Base-by-base conservation (phyloP, 2,329 filamentous ascomycete species). In the Colletotrichum sp. region DNA sequence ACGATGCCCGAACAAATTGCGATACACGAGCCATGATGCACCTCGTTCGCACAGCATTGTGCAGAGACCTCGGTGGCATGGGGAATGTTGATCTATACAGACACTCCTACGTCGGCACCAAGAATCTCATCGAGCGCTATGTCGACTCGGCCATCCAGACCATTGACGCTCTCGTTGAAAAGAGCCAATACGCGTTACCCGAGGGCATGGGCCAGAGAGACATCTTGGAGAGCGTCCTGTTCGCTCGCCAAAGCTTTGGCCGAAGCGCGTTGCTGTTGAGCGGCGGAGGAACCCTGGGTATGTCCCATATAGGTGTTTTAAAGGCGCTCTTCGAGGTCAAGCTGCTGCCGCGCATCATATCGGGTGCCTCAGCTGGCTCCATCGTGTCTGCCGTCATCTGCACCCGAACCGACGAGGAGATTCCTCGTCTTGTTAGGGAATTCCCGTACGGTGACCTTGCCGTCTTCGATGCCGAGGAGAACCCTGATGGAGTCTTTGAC, bases 271-370 rank as follows among this genome's bases (percentile, higher is more conserved):
- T 98, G 66, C 87, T 97, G 12, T 87, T 98, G 12, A 97, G 95
- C 6, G 96, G 96, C 9, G 96, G 96, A 3, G 95, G 94, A 2
- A 97, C 96, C 1, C 95, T 97, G 84, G 96, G 96, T 55, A 97
- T 98, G 94, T 94, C 94, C 75, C 96, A 98, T 82, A 94, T 98
- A 70, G 96, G 96, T 2, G 95, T 98, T 4, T 86, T 97, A 70
- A 97, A 97, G 83, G 90, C 93, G 5, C 88, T 98, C 4, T 96
- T 93, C 82, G 92, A 97, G 80, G 89, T 91, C 5, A 90, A 91
- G 9, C 87, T 98, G 14, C 88, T 98, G 4, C 96, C 96, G 4
- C 92, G 95, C 62, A 96, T 98, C 81, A 95, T 98, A 67, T 97
- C 95, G 0, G 95, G 95, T 4, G 94, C 95, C 7, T 97, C 95